These are phyloP conservation scores for Eimeria zaria DNA, from an alignment of 169 alveolate genomes.

Conservation along the genomic window DNA sequence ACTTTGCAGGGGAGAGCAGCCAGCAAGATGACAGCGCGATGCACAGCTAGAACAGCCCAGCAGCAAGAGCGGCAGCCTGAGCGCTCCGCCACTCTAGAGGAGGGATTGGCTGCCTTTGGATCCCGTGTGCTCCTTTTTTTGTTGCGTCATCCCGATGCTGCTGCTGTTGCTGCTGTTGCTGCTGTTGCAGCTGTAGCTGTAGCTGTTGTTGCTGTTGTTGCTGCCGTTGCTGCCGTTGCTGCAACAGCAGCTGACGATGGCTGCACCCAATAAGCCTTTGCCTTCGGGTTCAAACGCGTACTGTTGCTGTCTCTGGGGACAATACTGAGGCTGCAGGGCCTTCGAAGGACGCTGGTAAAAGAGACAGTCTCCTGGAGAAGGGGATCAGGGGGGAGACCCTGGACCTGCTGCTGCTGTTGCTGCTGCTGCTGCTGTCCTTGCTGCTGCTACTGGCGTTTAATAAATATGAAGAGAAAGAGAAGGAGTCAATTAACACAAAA, in stretches of 20 bases:
- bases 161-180: neutral
- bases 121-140: neutral
- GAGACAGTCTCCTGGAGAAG: constrained; percentile 7
- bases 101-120: neutral
- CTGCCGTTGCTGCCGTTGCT: neutral
- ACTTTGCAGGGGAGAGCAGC: neutral
- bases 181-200: neutral
- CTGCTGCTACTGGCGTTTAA: neutral
- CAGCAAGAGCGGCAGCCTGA: too few species aligned
- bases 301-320: neutral
- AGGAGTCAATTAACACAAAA: neutral
- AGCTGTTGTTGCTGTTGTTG: neutral
- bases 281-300: neutral
- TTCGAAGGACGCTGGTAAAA: neutral
- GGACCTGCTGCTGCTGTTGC: too few species aligned
- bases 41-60: neutral
- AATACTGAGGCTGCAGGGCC: neutral
- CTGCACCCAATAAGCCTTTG: neutral
- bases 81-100: neutral
- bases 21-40: too few species aligned
- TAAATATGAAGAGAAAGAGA: neutral
- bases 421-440: neutral
- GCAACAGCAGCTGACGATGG: neutral
- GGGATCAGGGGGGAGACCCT: neutral
- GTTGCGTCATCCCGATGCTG: neutral